Percentiles rank a stretch among this genome's conserved stretches.
Evolutionary conservation across 345 rosid genomes (phyloP).

Genomic region (Capsella bursapastoris): DNA sequence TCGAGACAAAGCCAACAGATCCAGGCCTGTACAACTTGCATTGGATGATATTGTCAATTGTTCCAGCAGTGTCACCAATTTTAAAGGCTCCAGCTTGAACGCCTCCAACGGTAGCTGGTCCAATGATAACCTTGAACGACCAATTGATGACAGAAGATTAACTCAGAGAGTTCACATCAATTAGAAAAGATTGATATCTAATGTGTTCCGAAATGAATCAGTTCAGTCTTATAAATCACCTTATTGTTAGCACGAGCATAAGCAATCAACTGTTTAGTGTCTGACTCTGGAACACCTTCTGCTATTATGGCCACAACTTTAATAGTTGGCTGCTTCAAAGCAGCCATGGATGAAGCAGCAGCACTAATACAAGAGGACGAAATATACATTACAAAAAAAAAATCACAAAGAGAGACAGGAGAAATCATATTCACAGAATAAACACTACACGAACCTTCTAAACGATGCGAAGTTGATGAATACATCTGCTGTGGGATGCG

Average conservation of each 20-base stretch:
- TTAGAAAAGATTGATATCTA: neutral
- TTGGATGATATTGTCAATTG: conserved; percentile 85
- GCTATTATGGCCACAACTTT: conserved; percentile 96
- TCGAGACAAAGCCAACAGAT: conserved; percentile 97
- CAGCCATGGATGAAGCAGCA: conserved; percentile 96
- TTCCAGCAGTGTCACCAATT: conserved; percentile 99
- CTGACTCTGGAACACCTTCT: conserved; percentile 98
- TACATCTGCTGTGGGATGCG: conserved; percentile 96
- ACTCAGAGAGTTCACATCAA: neutral
- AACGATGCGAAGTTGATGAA: conserved; percentile 95
- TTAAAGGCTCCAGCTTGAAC: conserved; percentile 98
- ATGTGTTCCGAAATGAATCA: neutral
- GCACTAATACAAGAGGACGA: conserved; percentile 59
- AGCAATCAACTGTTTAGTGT: conserved; percentile 87
- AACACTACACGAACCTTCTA: conserved; percentile 60
- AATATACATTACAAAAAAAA: conserved; percentile 5
- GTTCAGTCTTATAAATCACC: conserved; percentile 46
- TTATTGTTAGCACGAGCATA: conserved; percentile 95
- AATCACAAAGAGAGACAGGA: conserved; percentile 19
- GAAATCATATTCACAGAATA: neutral
- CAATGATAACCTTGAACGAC: conserved; percentile 82
- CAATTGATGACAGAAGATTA: conserved; percentile 25
- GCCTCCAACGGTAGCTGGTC: conserved; percentile 99
- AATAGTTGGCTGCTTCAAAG: conserved; percentile 92
- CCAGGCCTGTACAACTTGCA: conserved; percentile 98